Evolutionary conservation across 2,329 filamentous ascomycete species (phyloP), one percentile per base, ranked within the genome.

Genomic region (Hypoxylon rubiginosum): DNA sequence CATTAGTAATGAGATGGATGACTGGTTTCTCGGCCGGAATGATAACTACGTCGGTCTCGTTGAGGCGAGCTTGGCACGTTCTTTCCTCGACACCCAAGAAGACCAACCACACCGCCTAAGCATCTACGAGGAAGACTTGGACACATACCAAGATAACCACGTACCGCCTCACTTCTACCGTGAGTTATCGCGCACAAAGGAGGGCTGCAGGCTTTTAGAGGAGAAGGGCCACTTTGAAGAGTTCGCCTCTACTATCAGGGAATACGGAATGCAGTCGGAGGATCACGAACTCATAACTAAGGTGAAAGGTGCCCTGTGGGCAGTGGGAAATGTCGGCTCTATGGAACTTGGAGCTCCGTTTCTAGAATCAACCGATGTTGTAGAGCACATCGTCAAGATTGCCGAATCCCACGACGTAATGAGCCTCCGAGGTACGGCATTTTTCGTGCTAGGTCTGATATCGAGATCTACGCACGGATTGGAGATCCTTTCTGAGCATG

Each of bases 1-100:
- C 77, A 99, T 99, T 79, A 97, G 94, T 67, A 96, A 97, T 76
- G 97, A 99, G 78, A 99, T 99, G 96, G 96, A 99, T 72, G 97
- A 99, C 80, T 99, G 96, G 96, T 99, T 98, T 76, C 85, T 99
- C 30, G 96, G 96, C 13, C 90, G 96, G 48, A 99, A 99, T 76
- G 95, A 99, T 77, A 91, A 90, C n/a, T 99, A 99, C 72, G 96
- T 99, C 54, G 88, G 90, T 39, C 87, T 98, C 43, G 95, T 99
- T 43, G 96, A 99, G 79, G 96, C 97, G n/a, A 97, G 94, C 58
- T 85, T 99, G 55, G 93, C 94, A 32, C 90, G 93, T 65, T 91
- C 94, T 0, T 94, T 97, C 71, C 84, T 89, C n/a, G 86, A 91
- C 43, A 88, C 87, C 58, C 80, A 85, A 4, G 87, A 89, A 26